These are phyloP conservation scores for Sporothrix sp. DNA, from an alignment of 2,329 filamentous ascomycete genomes.

Conservation along the genomic window DNA sequence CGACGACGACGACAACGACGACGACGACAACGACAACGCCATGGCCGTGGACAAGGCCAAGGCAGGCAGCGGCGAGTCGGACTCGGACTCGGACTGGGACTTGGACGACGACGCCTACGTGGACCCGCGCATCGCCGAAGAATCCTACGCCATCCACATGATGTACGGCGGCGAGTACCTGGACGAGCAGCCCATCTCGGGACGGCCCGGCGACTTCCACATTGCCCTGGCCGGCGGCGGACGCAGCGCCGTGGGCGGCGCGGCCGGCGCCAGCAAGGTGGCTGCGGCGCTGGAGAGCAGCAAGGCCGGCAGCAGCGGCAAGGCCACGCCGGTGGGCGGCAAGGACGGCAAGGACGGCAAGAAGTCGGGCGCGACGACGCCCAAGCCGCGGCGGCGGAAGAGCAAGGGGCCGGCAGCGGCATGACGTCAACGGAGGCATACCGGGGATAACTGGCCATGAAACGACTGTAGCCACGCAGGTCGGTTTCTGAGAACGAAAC, in stretches of 20 bases:
- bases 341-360: conserved; percentile 38
- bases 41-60: background rate
- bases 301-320: conserved; percentile 27
- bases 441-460: background rate
- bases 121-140: conserved; percentile 41
- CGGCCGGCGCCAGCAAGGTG: conserved; percentile 17
- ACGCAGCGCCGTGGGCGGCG: conserved; percentile 22
- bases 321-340: conserved; percentile 27
- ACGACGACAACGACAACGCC: conserved; percentile 4
- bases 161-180: conserved; percentile 55
- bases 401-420: conserved; percentile 27
- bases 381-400: conserved; percentile 39
- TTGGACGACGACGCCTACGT: conserved; percentile 29
- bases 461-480: too few species aligned
- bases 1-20: conserved; percentile 1
- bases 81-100: conserved; percentile 17
- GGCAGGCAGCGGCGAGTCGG: conserved; percentile 18
- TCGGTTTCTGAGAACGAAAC: too few species aligned
- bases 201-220: conserved; percentile 55
- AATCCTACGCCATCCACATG: conserved; percentile 48
- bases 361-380: conserved; percentile 24
- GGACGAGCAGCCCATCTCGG: conserved; percentile 59
- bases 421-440: background rate
- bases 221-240: conserved; percentile 52
- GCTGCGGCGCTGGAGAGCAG: conserved; percentile 14